Evolutionary conservation across 78 protist species (phyloP), one percentile per base, ranked within the genome.

Genomic region (Guillardia theta): DNA sequence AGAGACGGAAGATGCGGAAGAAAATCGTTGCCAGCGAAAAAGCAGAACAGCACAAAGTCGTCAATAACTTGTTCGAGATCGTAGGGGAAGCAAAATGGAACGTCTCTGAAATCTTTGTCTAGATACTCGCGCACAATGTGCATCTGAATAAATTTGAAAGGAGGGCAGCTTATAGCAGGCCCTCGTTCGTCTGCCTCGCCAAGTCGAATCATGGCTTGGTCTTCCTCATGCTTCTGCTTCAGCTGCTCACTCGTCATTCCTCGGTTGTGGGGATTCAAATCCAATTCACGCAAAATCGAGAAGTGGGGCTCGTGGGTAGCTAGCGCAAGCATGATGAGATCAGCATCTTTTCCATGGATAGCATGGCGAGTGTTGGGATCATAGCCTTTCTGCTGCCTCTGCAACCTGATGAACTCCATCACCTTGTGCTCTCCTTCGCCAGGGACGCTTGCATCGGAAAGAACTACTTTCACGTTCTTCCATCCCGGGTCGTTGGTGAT

Each of bases 361-460:
- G 48, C 37, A 37, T 88, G 93, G 36, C 43, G 45, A 15, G 93
- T 88, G 77, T 88, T 88, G 6, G 93, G 95, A 12, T 87, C 37
- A 88, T 98, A 98, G 15, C 93, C 98, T 0, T 97, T 96, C 39
- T 77, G 88, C 12, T 88, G 50, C 48, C 98, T 92, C 64, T 97
- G 97, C 70, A 64, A 41, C 15, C 99, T 97, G 41, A 99, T 96
- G 92, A 92, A 98, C 30, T 98, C 98, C 97, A 99, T 98, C 88
- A 99, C 98, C 96, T 99, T 99, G 97, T 99, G 99, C 97, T 99
- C 99, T n/a, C 99, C 99, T 95, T 99, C 99, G 27, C 99, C 99
- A 4, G 99, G 99, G 0, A 97, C 97, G 18, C 36, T 53, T 2
- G 98, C 96, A 48, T 97, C 99, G 8, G 98, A 95, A 36, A 97